Evolutionary conservation across 148 eudicot species (phyloP).

Genomic region (Agrostemma githago): DNA sequence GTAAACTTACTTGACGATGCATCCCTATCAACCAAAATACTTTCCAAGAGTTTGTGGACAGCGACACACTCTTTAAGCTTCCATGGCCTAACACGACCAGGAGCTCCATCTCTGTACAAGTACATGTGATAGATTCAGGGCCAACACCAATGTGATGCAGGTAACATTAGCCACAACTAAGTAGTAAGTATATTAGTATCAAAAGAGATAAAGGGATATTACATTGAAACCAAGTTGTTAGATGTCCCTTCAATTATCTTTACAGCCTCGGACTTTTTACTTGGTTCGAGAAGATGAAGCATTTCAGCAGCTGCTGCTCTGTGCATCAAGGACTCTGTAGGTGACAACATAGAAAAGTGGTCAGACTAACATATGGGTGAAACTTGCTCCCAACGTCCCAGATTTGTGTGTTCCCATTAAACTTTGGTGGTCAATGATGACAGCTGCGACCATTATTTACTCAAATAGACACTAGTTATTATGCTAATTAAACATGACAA

Average conservation of each 20-base stretch:
- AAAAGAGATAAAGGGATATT: constrained; percentile 18
- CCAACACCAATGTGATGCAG: neutral
- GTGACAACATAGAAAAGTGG: constrained; percentile 6
- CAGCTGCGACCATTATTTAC: neutral
- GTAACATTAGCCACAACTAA: neutral
- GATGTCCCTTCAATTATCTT: constrained; percentile 68
- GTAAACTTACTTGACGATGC: constrained; percentile 68
- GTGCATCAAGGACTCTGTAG: constrained; percentile 84
- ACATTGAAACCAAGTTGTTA: constrained; percentile 47
- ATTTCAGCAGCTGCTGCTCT: constrained; percentile 93
- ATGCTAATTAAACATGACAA: neutral
- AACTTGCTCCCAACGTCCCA: neutral
- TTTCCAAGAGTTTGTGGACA: constrained; percentile 65
- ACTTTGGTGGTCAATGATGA: neutral
- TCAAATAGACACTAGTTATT: neutral
- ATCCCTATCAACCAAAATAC: constrained; percentile 48
- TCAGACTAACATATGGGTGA: neutral
- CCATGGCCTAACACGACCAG: constrained; percentile 52
- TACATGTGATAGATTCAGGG: neutral
- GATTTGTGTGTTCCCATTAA: neutral
- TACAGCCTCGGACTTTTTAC: constrained; percentile 67
- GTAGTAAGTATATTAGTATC: neutral
- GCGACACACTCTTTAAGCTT: constrained; percentile 68
- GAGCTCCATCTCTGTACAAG: constrained; percentile 51
- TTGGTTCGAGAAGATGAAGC: constrained; percentile 66